Conservation (phyloP, 164 flowering plant genomes). For the Sextonia rubra region DNA sequence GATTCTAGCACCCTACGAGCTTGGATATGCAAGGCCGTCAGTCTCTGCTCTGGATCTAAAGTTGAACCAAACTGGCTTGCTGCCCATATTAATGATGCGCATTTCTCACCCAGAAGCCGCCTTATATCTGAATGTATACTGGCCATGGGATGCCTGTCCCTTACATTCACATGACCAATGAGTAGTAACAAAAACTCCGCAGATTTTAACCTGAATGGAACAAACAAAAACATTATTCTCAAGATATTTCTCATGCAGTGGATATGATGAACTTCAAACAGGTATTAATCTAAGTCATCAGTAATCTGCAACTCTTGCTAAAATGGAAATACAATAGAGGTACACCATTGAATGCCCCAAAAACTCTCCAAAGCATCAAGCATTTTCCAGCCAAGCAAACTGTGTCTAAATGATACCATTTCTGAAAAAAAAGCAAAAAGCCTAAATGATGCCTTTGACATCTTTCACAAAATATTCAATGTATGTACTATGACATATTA, state of each 20-base stretch:
- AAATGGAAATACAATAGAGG: too few relatives aligned
- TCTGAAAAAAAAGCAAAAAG: too few relatives aligned
- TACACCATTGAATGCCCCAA: not conserved
- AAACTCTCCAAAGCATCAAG: not conserved
- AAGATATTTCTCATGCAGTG: not conserved
- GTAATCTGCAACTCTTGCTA: too few relatives aligned
- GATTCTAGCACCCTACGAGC: constrained; percentile 90
- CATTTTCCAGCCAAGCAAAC: not conserved
- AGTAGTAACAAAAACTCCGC: constrained; percentile 91
- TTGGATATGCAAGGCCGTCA: constrained; percentile 78
- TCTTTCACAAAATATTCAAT: too few relatives aligned
- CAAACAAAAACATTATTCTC: not conserved
- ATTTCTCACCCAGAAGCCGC: constrained; percentile 79
- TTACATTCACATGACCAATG: constrained; percentile 80
- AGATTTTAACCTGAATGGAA: constrained; percentile 63
- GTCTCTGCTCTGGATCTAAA: constrained; percentile 79
- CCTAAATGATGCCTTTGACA: too few relatives aligned
- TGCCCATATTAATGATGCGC: constrained; percentile 96
- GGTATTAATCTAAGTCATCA: not conserved
- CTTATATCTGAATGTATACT: constrained; percentile 72
- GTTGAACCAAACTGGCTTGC: constrained; percentile 97
- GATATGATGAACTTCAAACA: not conserved
- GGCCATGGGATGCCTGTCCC: constrained; percentile 64
- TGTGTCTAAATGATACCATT: not conserved
- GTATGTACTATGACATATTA: too few relatives aligned